phyloP scores from a whole-genome alignment of 306 rosid species.

The Prunus padus region DNA sequence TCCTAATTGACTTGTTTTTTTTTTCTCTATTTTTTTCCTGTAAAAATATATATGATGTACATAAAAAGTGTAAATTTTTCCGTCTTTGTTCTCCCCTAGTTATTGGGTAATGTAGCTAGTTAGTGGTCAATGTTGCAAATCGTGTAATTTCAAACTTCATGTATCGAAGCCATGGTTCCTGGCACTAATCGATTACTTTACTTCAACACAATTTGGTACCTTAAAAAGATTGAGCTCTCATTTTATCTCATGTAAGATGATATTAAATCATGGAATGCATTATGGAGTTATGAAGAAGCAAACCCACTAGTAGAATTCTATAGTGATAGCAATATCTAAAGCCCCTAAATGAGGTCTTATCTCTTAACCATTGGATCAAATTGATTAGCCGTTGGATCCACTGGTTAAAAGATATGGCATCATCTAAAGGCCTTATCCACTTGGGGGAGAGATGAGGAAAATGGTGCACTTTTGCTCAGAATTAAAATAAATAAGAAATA shows the following conservation, averaged over 20 bases:
- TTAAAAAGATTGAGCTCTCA: not conserved
- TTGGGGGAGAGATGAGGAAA: too few species aligned
- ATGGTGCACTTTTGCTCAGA: not conserved
- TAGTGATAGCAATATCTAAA: too few species aligned
- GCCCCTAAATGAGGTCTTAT: too few species aligned
- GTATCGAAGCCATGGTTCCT: not conserved
- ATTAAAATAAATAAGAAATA: not conserved
- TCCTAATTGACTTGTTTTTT: not conserved
- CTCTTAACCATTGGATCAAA: too few species aligned
- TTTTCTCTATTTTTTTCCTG: not conserved
- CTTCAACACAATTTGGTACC: not conserved
- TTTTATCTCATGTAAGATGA: not conserved
- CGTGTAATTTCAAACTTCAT: not conserved
- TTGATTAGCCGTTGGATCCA: too few species aligned
- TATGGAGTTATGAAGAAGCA: not conserved
- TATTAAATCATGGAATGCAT: not conserved
- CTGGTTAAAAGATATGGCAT: too few species aligned
- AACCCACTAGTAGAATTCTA: too few species aligned
- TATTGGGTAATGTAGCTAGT: not conserved
- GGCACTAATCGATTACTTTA: not conserved
- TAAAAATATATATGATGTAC: not conserved
- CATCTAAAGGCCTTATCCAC: too few species aligned
- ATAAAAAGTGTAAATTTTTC: not conserved
- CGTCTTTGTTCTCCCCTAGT: not conserved
- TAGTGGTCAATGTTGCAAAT: too few species aligned